These are phyloP conservation scores for Protomyces inouyei DNA, from an alignment of 1,139 yeast genomes.

Conservation along the genomic window DNA sequence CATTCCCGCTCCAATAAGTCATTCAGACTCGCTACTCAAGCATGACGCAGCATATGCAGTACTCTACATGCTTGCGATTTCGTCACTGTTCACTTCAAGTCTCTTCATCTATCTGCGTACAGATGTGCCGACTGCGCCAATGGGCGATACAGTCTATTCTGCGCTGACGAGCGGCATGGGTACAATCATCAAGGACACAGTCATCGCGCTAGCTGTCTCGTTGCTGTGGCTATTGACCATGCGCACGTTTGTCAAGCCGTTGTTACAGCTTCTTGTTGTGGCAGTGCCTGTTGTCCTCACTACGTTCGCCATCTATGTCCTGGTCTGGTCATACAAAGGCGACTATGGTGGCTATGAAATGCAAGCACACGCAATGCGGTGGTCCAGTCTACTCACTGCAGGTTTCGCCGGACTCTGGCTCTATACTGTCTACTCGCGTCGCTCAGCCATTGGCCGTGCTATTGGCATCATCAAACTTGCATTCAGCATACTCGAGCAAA, in stretches of 20 bases:
- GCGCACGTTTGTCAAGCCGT: slow-evolving; percentile 37
- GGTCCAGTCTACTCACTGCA: slow-evolving; percentile 40
- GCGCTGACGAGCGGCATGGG: slow-evolving; percentile 38
- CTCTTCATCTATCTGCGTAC: slow-evolving; percentile 38
- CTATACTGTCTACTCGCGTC: slow-evolving; percentile 38
- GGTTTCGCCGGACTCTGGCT: slow-evolving; percentile 40
- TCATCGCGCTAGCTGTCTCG: slow-evolving; percentile 38
- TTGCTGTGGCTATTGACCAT: slow-evolving; percentile 40
- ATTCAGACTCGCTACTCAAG: slow-evolving; percentile 31
- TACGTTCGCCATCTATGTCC: slow-evolving; percentile 37
- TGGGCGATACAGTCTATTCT: slow-evolving; percentile 40
- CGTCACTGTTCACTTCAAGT: slow-evolving; percentile 40
- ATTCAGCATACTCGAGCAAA: slow-evolving; percentile 39
- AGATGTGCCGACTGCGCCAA: slow-evolving; percentile 36
- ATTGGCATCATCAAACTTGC: slow-evolving; percentile 42
- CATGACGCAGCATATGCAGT: slow-evolving; percentile 39
- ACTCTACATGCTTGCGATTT: slow-evolving; percentile 36
- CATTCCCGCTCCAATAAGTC: slow-evolving; percentile 27
- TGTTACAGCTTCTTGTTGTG: slow-evolving; percentile 40
- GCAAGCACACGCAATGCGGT: slow-evolving; percentile 42
- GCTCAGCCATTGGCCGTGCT: slow-evolving; percentile 40
- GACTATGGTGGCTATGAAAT: slow-evolving; percentile 39
- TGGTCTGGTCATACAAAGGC: slow-evolving; percentile 40
- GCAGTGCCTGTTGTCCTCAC: slow-evolving; percentile 40
- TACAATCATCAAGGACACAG: slow-evolving; percentile 36